Base-by-base conservation (phyloP, 1,284 basidiomycete genomes). In the Irpex sp. region DNA sequence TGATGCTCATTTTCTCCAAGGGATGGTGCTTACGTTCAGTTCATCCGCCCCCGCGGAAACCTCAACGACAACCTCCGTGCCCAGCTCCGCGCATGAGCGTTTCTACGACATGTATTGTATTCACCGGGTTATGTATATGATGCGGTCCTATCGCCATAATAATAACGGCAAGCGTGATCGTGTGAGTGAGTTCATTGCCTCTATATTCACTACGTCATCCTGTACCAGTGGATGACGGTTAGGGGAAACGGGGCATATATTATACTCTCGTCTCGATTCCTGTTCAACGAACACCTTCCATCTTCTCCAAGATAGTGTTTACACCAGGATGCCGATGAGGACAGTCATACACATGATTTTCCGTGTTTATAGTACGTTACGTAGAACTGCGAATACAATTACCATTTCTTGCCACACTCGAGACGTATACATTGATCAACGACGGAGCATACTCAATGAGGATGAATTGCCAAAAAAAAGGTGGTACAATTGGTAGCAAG, bases 21-120 rank as follows among this genome's bases (percentile, higher is more conserved):
- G 82, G 90, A 91, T 76, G 89, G 91, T 61, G 89, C 90, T 23
- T 92, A 93, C 71, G 86, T 93, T 37, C 88, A 96, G 79, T 96
- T 91, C 81, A 92, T 96, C 77, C 86, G 90, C 71, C 90, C 91
- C 64, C 90, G 88, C 80, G 94, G 94, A 65, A 83, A 84, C 64
- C 83, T 96, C 64, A 88, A 93, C 80, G 72, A 82, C 73, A 96
- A 96, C 84, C 82, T 97, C 66, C 86, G 88, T 68, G 88, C 85
- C 68, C 91, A 93, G 77, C 84, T 91, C 69, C 85, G 85, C 73
- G 93, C 90, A 23, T 71, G 68, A 73, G 65, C 65, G 58, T n/a
- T 63, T 62, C 51, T 57, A 49, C 63, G 52, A 54, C 60, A 42
- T 63, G 47, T 56, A 58, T 45, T 63, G 59, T 33, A 16, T 45